Evolutionary conservation across 139 green algal genomes (phyloP).

Genomic region (Chlamydomonas urium): DNA sequence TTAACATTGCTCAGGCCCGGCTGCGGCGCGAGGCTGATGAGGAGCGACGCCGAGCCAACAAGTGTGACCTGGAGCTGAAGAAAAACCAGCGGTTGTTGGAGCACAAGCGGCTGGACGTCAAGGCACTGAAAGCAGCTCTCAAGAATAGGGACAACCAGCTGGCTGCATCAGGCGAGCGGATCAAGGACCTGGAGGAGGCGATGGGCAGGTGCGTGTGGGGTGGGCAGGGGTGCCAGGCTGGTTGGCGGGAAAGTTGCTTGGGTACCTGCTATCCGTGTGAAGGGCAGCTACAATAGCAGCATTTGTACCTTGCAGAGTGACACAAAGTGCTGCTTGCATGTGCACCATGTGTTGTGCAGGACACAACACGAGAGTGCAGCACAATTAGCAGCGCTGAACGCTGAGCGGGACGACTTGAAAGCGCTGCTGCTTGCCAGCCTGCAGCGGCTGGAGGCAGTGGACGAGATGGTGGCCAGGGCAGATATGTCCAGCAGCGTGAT

Average conservation of each 20-base stretch:
- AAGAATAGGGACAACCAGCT: constrained; percentile 40
- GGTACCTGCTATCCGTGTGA: too few relatives aligned
- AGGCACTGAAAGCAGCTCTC: constrained; percentile 32
- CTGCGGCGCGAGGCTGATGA: constrained; percentile 40
- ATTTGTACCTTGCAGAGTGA: too few relatives aligned
- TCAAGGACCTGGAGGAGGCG: constrained; percentile 39
- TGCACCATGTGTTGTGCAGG: constrained; percentile 15
- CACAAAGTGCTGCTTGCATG: too few relatives aligned
- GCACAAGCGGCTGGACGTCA: constrained; percentile 43
- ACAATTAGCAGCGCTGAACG: constrained; percentile 10
- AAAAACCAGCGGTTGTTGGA: constrained; percentile 27
- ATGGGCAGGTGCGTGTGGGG: constrained; percentile 25
- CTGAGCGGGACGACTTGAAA: constrained; percentile 50
- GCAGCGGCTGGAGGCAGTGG: constrained; percentile 61
- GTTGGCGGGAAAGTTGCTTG: constrained; percentile 4
- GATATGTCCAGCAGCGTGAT: constrained; percentile 40
- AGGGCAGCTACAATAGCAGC: too few relatives aligned
- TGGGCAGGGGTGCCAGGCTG: neutral
- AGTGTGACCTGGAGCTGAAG: constrained; percentile 43
- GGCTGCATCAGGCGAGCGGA: constrained; percentile 23
- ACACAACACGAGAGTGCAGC: constrained; percentile 21
- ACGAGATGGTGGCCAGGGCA: constrained; percentile 61
- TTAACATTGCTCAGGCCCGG: constrained; percentile 30
- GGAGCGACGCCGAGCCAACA: constrained; percentile 42
- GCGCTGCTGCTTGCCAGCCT: constrained; percentile 43